Percentiles rank a stretch among this genome's conserved stretches.
phyloP scores from a whole-genome alignment of 2,329 filamentous ascomycete species.

The Atkinsonella hypoxylon region DNA sequence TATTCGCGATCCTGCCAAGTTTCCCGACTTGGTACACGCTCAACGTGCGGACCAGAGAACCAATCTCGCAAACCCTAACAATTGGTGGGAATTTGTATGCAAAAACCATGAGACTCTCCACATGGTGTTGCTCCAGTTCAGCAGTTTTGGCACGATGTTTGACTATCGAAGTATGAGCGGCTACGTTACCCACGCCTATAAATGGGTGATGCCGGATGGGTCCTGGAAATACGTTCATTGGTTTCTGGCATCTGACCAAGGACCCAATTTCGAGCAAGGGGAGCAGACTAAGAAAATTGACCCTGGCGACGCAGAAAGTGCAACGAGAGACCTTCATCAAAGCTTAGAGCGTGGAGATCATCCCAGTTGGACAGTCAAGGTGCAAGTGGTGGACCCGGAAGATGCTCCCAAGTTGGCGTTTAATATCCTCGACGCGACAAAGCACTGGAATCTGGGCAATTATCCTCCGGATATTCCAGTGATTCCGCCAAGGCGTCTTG shows the following conservation, averaged over 20 bases:
- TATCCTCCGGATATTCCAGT: not conserved
- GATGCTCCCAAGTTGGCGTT: conserved; percentile 48
- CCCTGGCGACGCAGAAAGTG: conserved; percentile 47
- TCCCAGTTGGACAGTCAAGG: conserved; percentile 51
- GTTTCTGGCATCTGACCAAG: conserved; percentile 51
- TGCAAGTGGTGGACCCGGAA: conserved; percentile 51
- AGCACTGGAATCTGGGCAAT: conserved; percentile 53
- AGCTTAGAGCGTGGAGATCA: conserved; percentile 48
- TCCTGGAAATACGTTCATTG: conserved; percentile 55
- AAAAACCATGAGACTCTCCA: conserved; percentile 52
- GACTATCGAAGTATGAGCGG: conserved; percentile 56
- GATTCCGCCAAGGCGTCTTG: conserved; percentile 48
- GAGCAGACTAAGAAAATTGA: conserved; percentile 43
- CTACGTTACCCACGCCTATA: conserved; percentile 56
- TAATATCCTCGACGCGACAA: conserved; percentile 59
- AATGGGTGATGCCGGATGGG: conserved; percentile 53
- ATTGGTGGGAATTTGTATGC: conserved; percentile 37
- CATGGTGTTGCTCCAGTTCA: conserved; percentile 54
- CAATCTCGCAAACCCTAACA: conserved; percentile 56
- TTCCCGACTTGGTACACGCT: conserved; percentile 64
- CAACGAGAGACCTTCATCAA: conserved; percentile 52
- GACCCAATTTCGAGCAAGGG: conserved; percentile 46
- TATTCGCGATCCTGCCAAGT: conserved; percentile 61
- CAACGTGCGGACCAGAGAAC: conserved; percentile 66
- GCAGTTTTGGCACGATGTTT: conserved; percentile 53